These are phyloP conservation scores for Leptodermis oblonga DNA, from an alignment of 257 asterid species.

Conservation along the genomic window DNA sequence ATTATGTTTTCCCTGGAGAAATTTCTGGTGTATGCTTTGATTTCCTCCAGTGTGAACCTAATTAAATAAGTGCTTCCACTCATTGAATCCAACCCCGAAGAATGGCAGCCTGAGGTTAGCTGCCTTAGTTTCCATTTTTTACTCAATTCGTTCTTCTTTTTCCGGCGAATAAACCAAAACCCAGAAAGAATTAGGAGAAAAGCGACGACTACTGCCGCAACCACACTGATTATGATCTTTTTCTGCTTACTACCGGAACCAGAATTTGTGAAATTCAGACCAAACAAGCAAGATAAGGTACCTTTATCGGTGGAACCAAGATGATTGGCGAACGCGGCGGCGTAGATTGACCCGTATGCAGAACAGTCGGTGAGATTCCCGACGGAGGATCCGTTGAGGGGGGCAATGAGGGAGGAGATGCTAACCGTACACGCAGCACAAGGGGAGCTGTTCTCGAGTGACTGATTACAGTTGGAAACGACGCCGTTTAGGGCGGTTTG, in stretches of 20 bases:
- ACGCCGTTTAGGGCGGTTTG: conserved; percentile 29
- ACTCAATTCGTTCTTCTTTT: conserved; percentile 12
- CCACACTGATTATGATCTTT: conserved; percentile 34
- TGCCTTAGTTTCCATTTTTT: conserved; percentile 22
- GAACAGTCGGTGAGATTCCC: conserved; percentile 69
- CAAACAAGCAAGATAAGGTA: conserved; percentile 67
- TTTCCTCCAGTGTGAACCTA: conserved; percentile 60
- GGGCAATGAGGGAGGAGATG: conserved; percentile 50
- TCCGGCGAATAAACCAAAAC: conserved; percentile 36
- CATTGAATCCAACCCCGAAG: conserved; percentile 53
- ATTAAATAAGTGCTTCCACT: conserved; percentile 60
- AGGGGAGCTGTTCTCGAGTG: conserved; percentile 58
- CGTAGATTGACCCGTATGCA: conserved; percentile 55
- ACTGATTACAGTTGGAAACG: conserved; percentile 49
- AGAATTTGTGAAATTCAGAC: conserved; percentile 37
- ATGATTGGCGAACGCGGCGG: conserved; percentile 58
- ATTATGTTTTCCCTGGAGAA: conserved; percentile 51
- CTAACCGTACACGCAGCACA: conserved; percentile 75
- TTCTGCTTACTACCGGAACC: conserved; percentile 24
- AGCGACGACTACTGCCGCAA: conserved; percentile 20
- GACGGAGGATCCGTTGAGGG: conserved; percentile 39
- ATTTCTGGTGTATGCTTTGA: conserved; percentile 52
- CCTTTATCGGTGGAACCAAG: conserved; percentile 68
- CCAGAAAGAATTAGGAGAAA: conserved; percentile 25
- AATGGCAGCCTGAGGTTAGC: conserved; percentile 16